These are phyloP conservation scores for Aspergillus proliferans DNA, from an alignment of 2,329 filamentous ascomycete genomes.

Conservation along the genomic window DNA sequence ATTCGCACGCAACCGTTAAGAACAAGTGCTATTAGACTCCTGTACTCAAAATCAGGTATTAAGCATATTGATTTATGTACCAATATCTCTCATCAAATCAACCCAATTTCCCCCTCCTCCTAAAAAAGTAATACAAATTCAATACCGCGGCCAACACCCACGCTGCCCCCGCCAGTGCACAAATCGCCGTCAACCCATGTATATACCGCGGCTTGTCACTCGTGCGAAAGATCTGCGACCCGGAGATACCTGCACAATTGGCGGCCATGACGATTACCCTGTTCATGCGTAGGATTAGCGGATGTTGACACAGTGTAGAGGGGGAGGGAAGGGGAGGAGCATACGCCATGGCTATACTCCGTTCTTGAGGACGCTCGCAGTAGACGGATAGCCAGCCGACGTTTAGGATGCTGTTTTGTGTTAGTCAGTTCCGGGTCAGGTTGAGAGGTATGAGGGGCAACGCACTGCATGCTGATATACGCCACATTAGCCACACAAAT, in stretches of 20 bases:
- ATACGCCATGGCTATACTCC: slow-evolving; percentile 55
- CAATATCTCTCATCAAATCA: too few relatives aligned
- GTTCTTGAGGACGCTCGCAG: slow-evolving; percentile 51
- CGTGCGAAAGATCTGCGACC: slow-evolving; percentile 52
- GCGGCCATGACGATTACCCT: slow-evolving; percentile 53
- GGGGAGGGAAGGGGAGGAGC: slow-evolving; percentile 5
- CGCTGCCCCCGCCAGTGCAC: slow-evolving; percentile 17
- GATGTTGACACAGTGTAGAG: background rate
- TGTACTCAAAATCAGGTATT: too few relatives aligned
- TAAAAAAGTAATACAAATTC: slow-evolving; percentile 18
- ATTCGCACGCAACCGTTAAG: too few relatives aligned
- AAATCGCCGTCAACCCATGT: slow-evolving; percentile 21
- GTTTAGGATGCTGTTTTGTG: slow-evolving; percentile 39
- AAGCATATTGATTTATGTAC: too few relatives aligned
- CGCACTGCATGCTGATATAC: slow-evolving; percentile 34
- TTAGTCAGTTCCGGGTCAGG: slow-evolving; percentile 1
- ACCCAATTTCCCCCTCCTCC: too few relatives aligned
- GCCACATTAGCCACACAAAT: slow-evolving; percentile 23
- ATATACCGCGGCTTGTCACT: slow-evolving; percentile 20
- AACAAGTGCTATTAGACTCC: too few relatives aligned
- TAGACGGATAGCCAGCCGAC: slow-evolving; percentile 56
- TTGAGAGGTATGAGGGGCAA: background rate
- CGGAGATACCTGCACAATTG: slow-evolving; percentile 57
- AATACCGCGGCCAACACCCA: slow-evolving; percentile 15
- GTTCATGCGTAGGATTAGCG: background rate